These are phyloP conservation scores for Hygrocybe coccinea DNA, from an alignment of 768 basidiomycete genomes.

Conservation along the genomic window DNA sequence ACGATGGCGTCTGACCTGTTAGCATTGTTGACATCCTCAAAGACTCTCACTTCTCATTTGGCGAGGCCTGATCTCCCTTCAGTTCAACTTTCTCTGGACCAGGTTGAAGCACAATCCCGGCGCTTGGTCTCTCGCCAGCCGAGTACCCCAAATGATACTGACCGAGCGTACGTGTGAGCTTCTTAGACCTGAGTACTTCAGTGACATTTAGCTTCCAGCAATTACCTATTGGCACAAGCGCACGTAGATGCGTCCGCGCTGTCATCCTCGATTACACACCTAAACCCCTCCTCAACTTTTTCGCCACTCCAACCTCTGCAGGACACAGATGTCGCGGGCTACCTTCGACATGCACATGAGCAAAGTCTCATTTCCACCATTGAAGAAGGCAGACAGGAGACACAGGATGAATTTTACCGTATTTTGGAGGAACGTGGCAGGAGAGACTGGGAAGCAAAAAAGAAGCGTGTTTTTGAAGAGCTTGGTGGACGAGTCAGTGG, in stretches of 20 bases:
- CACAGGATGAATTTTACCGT: constrained; percentile 79
- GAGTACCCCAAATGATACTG: constrained; percentile 56
- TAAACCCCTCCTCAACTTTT: constrained; percentile 80
- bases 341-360: constrained; percentile 90
- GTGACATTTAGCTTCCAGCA: constrained; percentile 40
- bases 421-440: constrained; percentile 70
- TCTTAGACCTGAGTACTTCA: constrained; percentile 5
- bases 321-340: constrained; percentile 92
- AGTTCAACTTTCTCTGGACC: constrained; percentile 85
- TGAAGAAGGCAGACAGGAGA: constrained; percentile 81
- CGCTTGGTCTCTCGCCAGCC: constrained; percentile 73
- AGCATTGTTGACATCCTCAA: constrained; percentile 65
- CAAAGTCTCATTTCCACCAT: constrained; percentile 93
- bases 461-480: constrained; percentile 86
- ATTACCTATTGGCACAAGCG: constrained; percentile 89
- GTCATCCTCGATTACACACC: constrained; percentile 72
- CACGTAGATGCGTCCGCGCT: constrained; percentile 91
- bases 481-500: constrained; percentile 63
- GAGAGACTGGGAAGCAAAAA: constrained; percentile 86
- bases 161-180: constrained; percentile 58
- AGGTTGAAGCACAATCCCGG: constrained; percentile 90
- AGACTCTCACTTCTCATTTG: constrained; percentile 71
- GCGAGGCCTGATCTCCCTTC: constrained; percentile 79
- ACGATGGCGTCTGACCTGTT: constrained; percentile 52
- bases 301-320: constrained; percentile 87